These are phyloP conservation scores for Ceratorhiza oryzae-sativae DNA, from an alignment of 1,284 basidiomycete species.

Conservation along the genomic window DNA sequence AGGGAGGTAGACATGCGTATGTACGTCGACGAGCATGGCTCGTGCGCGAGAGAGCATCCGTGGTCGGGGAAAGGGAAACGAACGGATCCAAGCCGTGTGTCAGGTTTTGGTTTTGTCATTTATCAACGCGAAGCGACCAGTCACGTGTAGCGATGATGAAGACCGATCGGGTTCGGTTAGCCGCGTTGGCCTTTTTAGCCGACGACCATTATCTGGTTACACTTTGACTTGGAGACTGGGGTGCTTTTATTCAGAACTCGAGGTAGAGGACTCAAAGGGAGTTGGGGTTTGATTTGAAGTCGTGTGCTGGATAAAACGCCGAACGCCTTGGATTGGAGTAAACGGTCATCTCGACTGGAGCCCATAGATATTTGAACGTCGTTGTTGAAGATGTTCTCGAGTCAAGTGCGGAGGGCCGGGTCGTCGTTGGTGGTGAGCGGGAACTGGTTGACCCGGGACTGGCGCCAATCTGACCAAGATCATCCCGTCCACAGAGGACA, in stretches of 20 bases:
- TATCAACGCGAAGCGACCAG: neutral
- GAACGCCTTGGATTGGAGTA: neutral
- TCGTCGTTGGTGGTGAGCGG: conserved; percentile 19
- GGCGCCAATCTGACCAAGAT: neutral
- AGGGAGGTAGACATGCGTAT: conserved; percentile 83
- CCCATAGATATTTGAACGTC: neutral
- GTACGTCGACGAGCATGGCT: conserved; percentile 69
- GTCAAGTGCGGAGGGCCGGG: conserved; percentile 18
- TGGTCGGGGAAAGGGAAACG: neutral
- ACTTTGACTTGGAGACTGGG: no score
- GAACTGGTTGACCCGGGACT: neutral
- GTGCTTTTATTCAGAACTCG: no score
- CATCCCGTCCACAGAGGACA: conserved; percentile 19
- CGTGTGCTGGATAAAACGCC: no score
- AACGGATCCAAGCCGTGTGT: neutral
- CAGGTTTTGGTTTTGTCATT: neutral
- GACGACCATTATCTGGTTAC: no score
- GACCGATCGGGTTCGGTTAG: conserved; percentile 6
- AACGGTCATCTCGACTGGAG: no score
- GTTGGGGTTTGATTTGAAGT: no score
- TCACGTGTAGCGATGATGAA: conserved; percentile 13
- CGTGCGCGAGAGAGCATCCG: conserved; percentile 49
- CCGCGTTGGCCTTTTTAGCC: no score
- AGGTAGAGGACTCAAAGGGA: no score
- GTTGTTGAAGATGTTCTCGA: conserved; percentile 1